Evolutionary conservation across 768 basidiomycete genomes (phyloP).

Genomic region (Rhodocollybia butyracea): DNA sequence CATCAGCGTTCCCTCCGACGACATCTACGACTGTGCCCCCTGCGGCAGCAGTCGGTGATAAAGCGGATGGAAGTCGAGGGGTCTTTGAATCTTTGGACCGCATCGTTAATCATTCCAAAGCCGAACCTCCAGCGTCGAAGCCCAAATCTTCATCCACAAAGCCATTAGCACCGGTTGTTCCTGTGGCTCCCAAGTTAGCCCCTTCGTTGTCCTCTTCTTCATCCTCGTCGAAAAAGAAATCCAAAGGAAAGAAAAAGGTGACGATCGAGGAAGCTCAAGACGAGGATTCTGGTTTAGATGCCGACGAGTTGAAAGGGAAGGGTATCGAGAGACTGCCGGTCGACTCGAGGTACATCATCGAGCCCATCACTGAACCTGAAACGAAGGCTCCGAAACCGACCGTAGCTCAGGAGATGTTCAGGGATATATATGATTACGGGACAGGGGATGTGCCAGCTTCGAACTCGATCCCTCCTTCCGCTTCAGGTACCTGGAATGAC

Average conservation of each 20-base stretch:
- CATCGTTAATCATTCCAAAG: not conserved
- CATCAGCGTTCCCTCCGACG: too few species aligned
- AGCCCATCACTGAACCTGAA: not conserved
- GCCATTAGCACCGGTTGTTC: not conserved
- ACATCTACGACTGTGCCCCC: not conserved
- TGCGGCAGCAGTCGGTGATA: not conserved
- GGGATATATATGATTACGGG: not conserved
- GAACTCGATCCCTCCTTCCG: not conserved
- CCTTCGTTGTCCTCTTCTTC: not conserved
- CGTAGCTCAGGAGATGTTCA: constrained; percentile 4
- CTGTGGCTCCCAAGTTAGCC: too few species aligned
- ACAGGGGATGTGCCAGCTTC: not conserved
- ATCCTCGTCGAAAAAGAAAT: constrained; percentile 6
- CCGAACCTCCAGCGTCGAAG: not conserved
- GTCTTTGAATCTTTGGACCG: too few species aligned
- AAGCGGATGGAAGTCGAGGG: not conserved
- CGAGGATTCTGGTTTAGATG: not conserved
- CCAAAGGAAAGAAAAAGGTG: constrained; percentile 8
- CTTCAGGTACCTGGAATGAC: not conserved
- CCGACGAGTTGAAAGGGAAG: not conserved
- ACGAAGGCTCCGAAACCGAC: not conserved
- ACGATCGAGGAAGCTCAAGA: constrained; percentile 8
- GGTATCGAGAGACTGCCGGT: not conserved
- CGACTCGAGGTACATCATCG: constrained; percentile 7
- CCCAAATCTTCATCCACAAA: not conserved